phyloP scores from a whole-genome alignment of 78 protist genomes.

The Chrysochromulina tobinii region DNA sequence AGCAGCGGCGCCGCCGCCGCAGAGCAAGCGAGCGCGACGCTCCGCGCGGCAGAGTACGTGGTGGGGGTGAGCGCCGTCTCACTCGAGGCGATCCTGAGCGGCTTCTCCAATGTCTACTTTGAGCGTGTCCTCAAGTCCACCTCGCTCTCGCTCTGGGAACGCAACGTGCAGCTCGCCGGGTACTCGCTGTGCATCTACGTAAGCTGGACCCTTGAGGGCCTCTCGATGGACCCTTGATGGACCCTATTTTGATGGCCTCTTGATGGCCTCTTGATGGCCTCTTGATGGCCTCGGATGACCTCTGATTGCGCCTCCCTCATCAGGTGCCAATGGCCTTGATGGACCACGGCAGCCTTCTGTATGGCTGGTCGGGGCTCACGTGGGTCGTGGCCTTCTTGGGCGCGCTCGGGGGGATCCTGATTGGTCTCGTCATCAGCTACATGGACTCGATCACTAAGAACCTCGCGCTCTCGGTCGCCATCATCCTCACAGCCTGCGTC shows the following conservation, averaged over 20 bases:
- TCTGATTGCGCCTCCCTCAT: too few relatives aligned
- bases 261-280: too few relatives aligned
- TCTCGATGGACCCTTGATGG: too few relatives aligned
- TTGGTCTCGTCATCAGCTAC: background rate
- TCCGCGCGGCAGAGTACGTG: background rate
- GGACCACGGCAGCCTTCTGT: background rate
- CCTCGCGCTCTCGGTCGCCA: background rate
- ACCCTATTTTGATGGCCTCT: too few relatives aligned
- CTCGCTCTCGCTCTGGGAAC: background rate
- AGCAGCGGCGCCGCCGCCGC: background rate
- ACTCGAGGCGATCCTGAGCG: background rate
- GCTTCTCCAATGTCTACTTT: background rate
- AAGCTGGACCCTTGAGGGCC: too few relatives aligned
- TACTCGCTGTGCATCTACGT: background rate
- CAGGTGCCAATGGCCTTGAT: background rate
- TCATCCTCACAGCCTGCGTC: background rate
- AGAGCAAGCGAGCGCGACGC: background rate
- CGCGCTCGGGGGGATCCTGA: conserved; percentile 6
- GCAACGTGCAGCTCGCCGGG: conserved; percentile 27
- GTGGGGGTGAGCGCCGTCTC: background rate
- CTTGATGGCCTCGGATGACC: too few relatives aligned
- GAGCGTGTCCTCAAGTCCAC: conserved; percentile 7
- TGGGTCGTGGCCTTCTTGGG: background rate
- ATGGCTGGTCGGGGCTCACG: background rate
- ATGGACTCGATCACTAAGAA: background rate